Base-by-base conservation (phyloP, 1,139 yeast genomes). In the Yamadazyma taylorii region DNA sequence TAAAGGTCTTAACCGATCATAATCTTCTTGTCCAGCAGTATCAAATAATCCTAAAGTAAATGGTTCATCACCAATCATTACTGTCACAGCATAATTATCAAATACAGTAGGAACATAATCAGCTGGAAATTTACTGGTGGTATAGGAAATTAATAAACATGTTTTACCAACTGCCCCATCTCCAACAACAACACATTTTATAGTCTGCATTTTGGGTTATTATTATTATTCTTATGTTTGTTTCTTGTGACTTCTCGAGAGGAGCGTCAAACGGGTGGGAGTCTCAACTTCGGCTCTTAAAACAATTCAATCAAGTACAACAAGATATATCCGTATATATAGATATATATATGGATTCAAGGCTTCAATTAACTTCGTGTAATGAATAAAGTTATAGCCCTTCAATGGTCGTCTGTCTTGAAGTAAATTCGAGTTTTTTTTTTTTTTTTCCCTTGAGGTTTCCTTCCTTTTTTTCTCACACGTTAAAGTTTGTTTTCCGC, bases 1-100 rank as follows among this genome's bases (percentile, higher is more conserved):
- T 53, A 92, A 77, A 9, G 98, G 98, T 68, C 98, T 86, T 60
- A 92, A 73, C 60, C 98, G 79, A 66, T 92, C 98, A 63, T 92
- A 92, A 72, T 92, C 97, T 75, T 90, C 97, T 72, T 92, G 98
- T 32, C 98, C 98, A 15, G 98, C 97, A 32, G 98, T 92, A 70
- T 92, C 98, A 60, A 90, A 92, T 46, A 92, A 73, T 12, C 97
- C 97, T 55, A 92, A 78, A 16, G 97, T 92, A 64, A 88, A 90
- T 32, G 97, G 97, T 66, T 90, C 97, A 60, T 90, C 97, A 36
- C 97, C 97, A 60, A 92, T 92, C 88, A 92, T 90, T 39, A 92
- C 97, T 2, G 97, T 90, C 37, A 92, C 98, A 10, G 97, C 97
- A 61, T 92, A 92, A 70, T 92, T 92, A 63, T 92, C 97, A 55